These are phyloP conservation scores for Botryotinia convoluta DNA, from an alignment of 2,329 filamentous ascomycete genomes.

Conservation along the genomic window DNA sequence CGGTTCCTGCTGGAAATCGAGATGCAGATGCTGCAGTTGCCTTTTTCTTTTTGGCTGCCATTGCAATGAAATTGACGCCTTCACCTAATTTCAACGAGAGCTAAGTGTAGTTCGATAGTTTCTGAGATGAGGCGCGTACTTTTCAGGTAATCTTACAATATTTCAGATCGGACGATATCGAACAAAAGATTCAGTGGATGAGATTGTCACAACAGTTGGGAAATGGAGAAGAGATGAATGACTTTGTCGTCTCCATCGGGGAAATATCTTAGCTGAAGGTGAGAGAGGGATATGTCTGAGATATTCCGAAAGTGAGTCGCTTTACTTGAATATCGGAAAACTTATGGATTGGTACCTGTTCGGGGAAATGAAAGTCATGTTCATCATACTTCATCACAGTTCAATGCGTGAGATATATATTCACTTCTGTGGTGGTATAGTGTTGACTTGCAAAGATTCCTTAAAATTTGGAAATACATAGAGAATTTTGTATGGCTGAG, in stretches of 20 bases:
- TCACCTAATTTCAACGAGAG: fast-evolving
- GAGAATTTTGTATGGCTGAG: neutral
- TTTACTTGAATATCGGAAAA: neutral
- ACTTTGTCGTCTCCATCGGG: fast-evolving
- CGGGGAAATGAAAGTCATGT: neutral
- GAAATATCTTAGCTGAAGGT: neutral
- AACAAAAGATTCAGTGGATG: neutral
- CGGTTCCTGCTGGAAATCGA: neutral
- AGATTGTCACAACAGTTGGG: neutral
- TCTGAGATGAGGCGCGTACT: fast-evolving
- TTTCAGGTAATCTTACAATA: too few relatives aligned
- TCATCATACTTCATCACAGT: neutral
- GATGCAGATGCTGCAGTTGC: neutral
- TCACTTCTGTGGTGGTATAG: fast-evolving
- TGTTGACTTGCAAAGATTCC: neutral
- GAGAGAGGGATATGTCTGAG: fast-evolving
- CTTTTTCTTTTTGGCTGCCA: conserved; percentile 5
- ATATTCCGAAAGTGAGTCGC: neutral
- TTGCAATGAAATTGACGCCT: neutral
- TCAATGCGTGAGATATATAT: neutral
- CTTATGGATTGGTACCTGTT: fast-evolving
- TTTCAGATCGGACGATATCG: neutral
- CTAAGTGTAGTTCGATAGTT: neutral
- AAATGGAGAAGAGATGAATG: neutral
- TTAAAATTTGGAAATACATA: neutral